phyloP scores from a whole-genome alignment of 805 yeast species.

The Candida nonsorbophila region DNA sequence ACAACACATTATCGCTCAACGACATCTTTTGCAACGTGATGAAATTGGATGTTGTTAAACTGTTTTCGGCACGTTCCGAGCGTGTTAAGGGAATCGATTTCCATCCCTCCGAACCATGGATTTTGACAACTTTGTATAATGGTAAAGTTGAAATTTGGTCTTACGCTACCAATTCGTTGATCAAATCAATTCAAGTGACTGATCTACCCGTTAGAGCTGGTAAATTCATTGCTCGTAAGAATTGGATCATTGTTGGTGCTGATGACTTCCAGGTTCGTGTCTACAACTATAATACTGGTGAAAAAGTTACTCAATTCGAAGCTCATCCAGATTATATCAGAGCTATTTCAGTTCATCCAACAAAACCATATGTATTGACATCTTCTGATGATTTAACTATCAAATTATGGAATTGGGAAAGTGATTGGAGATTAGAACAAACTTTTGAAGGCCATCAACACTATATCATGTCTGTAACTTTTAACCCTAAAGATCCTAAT shows the following conservation, averaged over 20 bases:
- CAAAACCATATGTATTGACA: constrained; percentile 83
- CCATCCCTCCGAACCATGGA: constrained; percentile 98
- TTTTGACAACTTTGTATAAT: constrained; percentile 81
- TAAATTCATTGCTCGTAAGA: constrained; percentile 88
- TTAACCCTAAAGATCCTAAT: constrained; percentile 96
- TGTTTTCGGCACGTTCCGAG: constrained; percentile 86
- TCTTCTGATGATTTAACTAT: constrained; percentile 89
- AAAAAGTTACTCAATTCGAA: constrained; percentile 90
- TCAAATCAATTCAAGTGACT: constrained; percentile 90
- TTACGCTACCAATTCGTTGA: constrained; percentile 76
- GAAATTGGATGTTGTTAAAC: constrained; percentile 55
- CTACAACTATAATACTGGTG: constrained; percentile 92
- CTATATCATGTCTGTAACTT: constrained; percentile 88
- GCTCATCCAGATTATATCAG: constrained; percentile 98
- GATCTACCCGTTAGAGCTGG: constrained; percentile 96
- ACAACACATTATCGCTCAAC: constrained; percentile 1
- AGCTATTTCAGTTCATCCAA: constrained; percentile 89
- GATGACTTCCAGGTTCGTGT: constrained; percentile 95
- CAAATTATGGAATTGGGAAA: constrained; percentile 97
- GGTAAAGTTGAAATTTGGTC: constrained; percentile 94
- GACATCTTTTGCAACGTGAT: constrained; percentile 9
- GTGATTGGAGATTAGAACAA: constrained; percentile 84
- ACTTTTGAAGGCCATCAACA: constrained; percentile 94
- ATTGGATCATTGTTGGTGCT: constrained; percentile 94
- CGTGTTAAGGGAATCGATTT: constrained; percentile 97